Evolutionary conservation across 345 rosid genomes (phyloP), one percentile per base, ranked within the genome.

Genomic region (Ceriops decandra): DNA sequence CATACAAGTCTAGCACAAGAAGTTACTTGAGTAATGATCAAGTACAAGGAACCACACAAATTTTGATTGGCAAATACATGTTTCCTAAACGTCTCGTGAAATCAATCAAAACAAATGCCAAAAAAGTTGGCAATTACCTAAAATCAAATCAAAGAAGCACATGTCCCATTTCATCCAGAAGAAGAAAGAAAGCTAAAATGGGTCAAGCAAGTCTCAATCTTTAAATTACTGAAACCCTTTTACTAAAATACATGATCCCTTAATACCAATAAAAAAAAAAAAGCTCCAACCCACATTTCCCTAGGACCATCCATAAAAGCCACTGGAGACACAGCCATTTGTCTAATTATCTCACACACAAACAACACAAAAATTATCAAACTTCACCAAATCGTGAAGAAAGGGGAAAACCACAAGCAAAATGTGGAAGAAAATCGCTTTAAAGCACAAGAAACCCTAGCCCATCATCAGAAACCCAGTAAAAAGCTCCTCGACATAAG

Each of bases 391-490:
- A 42, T 42, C 49, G 36, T 4, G 35, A 51, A 52, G 26, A 28
- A n/a, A 60, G 10, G 20, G 11, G 26, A 20, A 31, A 7, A 38
- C 27, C 26, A 31, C 51, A 68, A 54, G 68, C 64, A 26, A 47
- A 68, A 68, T 31, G 52, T 42, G 62, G 21, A 68, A 22, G 60
- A 7, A 11, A 51, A 38, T 36, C 27, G 20, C 46, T 49, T 38
- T 32, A 19, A 5, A 27, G 3, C 24, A 6, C 59, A 22, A 11
- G 21, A 69, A 63, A 62, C 19, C 59, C 54, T 53, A 20, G 36
- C 32, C 67, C 67, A 62, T 54, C 28, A 73, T 24, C 63, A 63
- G 19, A 60, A 31, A 42, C 32, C 63, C 35, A 31, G 3, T 5
- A 15, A 3, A 54, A 38, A 53, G 16, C 47, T 20, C 31, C 2